Evolutionary conservation across 2,329 filamentous ascomycete genomes (phyloP), one percentile per base, ranked within the genome.

Genomic region (Cyphellophora europaea): DNA sequence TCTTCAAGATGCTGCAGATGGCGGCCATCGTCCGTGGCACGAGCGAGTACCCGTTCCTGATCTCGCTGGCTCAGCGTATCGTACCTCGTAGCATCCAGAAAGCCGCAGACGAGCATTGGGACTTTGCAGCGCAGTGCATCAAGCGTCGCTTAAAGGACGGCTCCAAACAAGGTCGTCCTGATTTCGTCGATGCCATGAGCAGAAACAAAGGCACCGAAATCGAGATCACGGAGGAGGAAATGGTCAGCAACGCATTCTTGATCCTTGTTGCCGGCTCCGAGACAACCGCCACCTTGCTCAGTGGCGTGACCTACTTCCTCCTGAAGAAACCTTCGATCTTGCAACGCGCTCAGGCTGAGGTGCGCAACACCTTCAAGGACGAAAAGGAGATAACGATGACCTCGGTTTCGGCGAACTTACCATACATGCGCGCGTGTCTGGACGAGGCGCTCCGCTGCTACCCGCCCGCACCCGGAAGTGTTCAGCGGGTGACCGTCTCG

Each of bases 381-480:
- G 42, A 52, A 42, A 28, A 49, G 27, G 32, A 47, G 11, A 65
- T 66, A 42, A 38, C 33, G 5, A 10, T 31, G 10, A 42, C 48
- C 5, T 33, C 37, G 11, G 37, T 45, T 1, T 47, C 55, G 4
- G 59, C 59, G 23, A 43, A 47, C 23, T 49, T 69, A 6, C 46
- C 51, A 1, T 70, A 68, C 41, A 49, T 71, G 2, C 53, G 54
- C 4, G 67, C 65, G 3, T 61, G 58, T 37, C 57, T 71, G 16
- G 58, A 69, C 27, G 67, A 72, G 45, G 49, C 59, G 0, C 50
- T 70, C 38, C 59, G 68, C n/a, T 51, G 69, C 32, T 58, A 61
- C 3, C 65, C 67, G 3, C 57, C 64, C 0, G 59, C 62, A 1
- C 52, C 55, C 3, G 50, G 44, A 2, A 49, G 19, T 3, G 27